Evolutionary conservation across 805 yeast genomes (phyloP), one percentile per base, ranked within the genome.

Genomic region (Candida loeiensis): DNA sequence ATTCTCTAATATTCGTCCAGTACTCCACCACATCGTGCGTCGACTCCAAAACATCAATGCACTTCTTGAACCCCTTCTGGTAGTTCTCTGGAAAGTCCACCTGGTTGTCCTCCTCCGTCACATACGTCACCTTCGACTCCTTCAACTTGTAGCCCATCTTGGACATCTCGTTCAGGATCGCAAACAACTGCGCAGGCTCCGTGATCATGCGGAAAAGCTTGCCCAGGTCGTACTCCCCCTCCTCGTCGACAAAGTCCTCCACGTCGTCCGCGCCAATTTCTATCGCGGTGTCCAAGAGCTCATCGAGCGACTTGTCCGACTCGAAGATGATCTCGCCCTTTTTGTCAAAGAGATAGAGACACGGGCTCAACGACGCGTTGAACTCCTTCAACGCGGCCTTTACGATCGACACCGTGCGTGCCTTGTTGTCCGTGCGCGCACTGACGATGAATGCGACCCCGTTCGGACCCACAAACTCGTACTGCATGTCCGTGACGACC

Each of bases 401-500:
- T 6, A 93, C 82, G 36, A 74, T 72, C 12, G 85, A 82, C 25
- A 88, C 75, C 0, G 96, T 82, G 37, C 98, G 70, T 44, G 84
- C 80, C 59, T 85, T 87, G 61, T 88, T 91, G 56, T 91, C 96
- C 0, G 98, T 91, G 36, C 80, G 70, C 0, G 95, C 90, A 53
- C 88, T 95, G 4, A 91, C 79, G 3, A 91, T 75, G 34, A 89
- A 70, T 0, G 96, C 85, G 2, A 86, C 86, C 2, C 96, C 96
- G 1, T 90, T 95, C 0, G 96, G 96, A 0, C 91, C 97, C 59
- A 89, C 69, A 12, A 93, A 95, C 58, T 93, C 98, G 61, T 90
- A 93, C 8, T 76, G 58, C 21, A 81, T 85, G 11, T 64, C 73
- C 12, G 54, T 43, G 9, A 73, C 59, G 18, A 62, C 61, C 20